A percentile compares a stretch with the other conserved stretches of the same genome.
phyloP scores from a whole-genome alignment of 2,329 filamentous ascomycete genomes.

The Westerdykella ornata region DNA sequence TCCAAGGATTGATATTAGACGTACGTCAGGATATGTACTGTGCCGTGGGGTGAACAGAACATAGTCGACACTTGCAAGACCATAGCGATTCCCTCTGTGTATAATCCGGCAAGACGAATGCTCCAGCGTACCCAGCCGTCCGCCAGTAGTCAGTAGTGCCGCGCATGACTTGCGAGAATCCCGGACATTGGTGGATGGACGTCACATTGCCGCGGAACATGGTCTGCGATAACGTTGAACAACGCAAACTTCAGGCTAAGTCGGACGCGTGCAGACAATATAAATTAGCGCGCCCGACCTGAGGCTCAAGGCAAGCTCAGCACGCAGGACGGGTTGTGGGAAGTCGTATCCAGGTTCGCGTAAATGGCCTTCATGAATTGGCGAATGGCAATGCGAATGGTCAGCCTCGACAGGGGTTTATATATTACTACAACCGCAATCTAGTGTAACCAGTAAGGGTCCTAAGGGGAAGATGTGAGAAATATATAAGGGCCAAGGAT shows the following conservation, averaged over 20 bases:
- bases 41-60: background rate
- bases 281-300: constrained; percentile 1
- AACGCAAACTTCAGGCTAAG: constrained; percentile 9
- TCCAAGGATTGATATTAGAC: background rate
- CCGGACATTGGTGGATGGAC: background rate
- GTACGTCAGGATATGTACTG: background rate
- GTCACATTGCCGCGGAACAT: constrained; percentile 20
- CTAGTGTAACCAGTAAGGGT: background rate
- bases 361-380: constrained; percentile 8
- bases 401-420: background rate
- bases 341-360: constrained; percentile 11
- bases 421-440: background rate
- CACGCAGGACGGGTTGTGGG: constrained; percentile 1
- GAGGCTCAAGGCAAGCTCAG: constrained; percentile 1
- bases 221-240: background rate
- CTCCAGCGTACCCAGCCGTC: background rate
- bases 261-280: constrained; percentile 6
- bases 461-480: background rate
- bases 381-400: background rate
- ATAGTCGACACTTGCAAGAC: background rate
- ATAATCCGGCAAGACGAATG: background rate
- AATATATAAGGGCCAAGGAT: background rate
- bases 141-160: constrained; percentile 3
- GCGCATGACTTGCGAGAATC: constrained; percentile 2
- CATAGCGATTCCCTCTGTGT: background rate